Base-by-base conservation (phyloP, 1,284 basidiomycete species). In the Irpex rosettiformis region DNA sequence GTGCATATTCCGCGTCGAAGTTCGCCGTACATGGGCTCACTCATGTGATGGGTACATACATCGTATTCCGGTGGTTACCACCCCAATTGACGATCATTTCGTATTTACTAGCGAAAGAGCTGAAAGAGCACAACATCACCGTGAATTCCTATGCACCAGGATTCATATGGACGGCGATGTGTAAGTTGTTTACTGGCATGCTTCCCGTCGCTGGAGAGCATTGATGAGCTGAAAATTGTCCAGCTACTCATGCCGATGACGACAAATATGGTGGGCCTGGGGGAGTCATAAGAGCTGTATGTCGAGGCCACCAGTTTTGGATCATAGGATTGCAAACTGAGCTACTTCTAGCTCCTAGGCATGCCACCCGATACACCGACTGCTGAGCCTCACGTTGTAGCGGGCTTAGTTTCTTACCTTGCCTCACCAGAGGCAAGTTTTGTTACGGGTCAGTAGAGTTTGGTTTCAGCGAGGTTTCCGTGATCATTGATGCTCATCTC, bases 11-110 rank as follows among this genome's bases (percentile, higher is more conserved):
- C 55, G 67, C 71, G 29, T 74, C 74, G 33, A 79, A 79, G 66
- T 77, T 77, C 62, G 78, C 75, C 4, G 73, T 77, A 11, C 66
- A 75, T 21, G 73, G 74, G 2, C 67, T 78, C 56, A 77, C 75
- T 11, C 43, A 45, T 45, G 43, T 45, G 10, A 45, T 45, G 43
- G 16, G 43, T 45, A 18, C 10, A 18, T 45, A 16, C 16, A 37
- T 7, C 43, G 13, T 8, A n/a, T 18, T 45, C 13, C 7, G 13
- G 18, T 45, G 21, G 16, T 22, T 18, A 11, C 8, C 16, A 18
- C 16, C 7, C 2, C 13, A n/a, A 45, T 22, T n/a, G 7, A n/a
- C 21, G 16, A 45, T 18, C 18, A 22, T 16, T 16, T 16, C 33
- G 33, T 8, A 8, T 45, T 45, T 7, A 7, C 18, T 22, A 57